Percentiles rank a stretch among this genome's conserved stretches.
phyloP scores from a whole-genome alignment of 2,329 filamentous ascomycete genomes.

The Epichloe sp. region DNA sequence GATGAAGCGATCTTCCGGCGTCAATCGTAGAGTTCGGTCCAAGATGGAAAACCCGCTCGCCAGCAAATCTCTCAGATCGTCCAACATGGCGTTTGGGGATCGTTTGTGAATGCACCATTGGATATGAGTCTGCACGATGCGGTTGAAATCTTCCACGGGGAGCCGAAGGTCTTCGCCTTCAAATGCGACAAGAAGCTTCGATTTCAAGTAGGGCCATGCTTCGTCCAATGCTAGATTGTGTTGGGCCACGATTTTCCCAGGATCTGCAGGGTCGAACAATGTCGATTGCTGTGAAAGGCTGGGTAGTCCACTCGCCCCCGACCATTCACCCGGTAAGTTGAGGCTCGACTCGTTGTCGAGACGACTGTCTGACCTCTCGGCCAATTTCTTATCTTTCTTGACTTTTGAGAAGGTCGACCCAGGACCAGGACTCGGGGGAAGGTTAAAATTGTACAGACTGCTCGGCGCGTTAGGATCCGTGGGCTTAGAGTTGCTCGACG shows the following conservation, averaged over 20 bases:
- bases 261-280: slow-evolving; percentile 41
- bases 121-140: slow-evolving; percentile 65
- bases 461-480: slow-evolving; percentile 63
- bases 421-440: slow-evolving; percentile 62
- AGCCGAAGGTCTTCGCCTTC: slow-evolving; percentile 67
- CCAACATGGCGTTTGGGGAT: slow-evolving; percentile 56
- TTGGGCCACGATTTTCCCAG: slow-evolving; percentile 42
- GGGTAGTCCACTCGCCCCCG: slow-evolving; percentile 38
- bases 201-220: slow-evolving; percentile 70
- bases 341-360: slow-evolving; percentile 39
- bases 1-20: slow-evolving; percentile 79
- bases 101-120: slow-evolving; percentile 65
- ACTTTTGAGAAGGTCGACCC: slow-evolving; percentile 63
- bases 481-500: slow-evolving; percentile 62
- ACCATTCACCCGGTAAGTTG: slow-evolving; percentile 33
- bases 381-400: slow-evolving; percentile 75
- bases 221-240: slow-evolving; percentile 63
- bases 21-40: slow-evolving; percentile 66
- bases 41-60: slow-evolving; percentile 74
- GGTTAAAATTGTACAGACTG: slow-evolving; percentile 66
- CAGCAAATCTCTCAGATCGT: slow-evolving; percentile 64
- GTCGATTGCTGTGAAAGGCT: slow-evolving; percentile 30
- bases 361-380: slow-evolving; percentile 44
- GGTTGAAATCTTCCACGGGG: slow-evolving; percentile 76
- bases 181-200: slow-evolving; percentile 64